These are phyloP conservation scores for Erigeron canadensis DNA, from an alignment of 129 eudicot species.

Conservation along the genomic window DNA sequence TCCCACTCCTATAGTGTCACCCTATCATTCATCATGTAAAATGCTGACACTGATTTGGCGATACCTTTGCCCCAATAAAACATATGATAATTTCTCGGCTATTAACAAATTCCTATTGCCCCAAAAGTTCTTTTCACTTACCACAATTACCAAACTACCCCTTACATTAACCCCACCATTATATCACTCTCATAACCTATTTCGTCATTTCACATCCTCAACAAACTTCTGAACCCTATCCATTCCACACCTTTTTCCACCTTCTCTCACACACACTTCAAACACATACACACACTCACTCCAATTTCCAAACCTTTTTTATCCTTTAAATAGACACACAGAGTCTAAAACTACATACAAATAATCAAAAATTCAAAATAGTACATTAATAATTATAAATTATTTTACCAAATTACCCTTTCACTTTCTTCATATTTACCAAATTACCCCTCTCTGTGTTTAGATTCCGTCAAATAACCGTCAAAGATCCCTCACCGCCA, in stretches of 20 bases:
- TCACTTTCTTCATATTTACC: slow-evolving; percentile 10
- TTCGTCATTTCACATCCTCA: slow-evolving; percentile 15
- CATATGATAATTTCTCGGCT: slow-evolving; percentile 6
- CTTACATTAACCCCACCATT: background rate
- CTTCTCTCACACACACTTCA: slow-evolving; percentile 34
- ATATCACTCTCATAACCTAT: background rate
- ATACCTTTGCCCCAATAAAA: slow-evolving; percentile 17
- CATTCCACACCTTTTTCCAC: slow-evolving; percentile 15
- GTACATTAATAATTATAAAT: no score
- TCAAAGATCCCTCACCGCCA: slow-evolving; percentile 40
- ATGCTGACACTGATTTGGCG: slow-evolving; percentile 26
- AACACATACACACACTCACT: slow-evolving; percentile 22
- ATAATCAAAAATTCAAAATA: background rate
- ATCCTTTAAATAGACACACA: slow-evolving; percentile 21
- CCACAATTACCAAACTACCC: slow-evolving; percentile 18
- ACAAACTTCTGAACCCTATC: slow-evolving; percentile 35
- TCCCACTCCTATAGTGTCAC: slow-evolving; percentile 12
- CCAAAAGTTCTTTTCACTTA: background rate
- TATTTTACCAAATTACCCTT: slow-evolving; percentile 48
- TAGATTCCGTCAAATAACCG: slow-evolving; percentile 44
- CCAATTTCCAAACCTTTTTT: slow-evolving; percentile 21
- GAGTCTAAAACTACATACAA: background rate
- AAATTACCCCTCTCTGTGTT: slow-evolving; percentile 16
- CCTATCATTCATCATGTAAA: slow-evolving; percentile 27
- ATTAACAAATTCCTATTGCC: slow-evolving; percentile 23